Evolutionary conservation across 768 basidiomycete genomes (phyloP).

Genomic region (Boletus sp.): DNA sequence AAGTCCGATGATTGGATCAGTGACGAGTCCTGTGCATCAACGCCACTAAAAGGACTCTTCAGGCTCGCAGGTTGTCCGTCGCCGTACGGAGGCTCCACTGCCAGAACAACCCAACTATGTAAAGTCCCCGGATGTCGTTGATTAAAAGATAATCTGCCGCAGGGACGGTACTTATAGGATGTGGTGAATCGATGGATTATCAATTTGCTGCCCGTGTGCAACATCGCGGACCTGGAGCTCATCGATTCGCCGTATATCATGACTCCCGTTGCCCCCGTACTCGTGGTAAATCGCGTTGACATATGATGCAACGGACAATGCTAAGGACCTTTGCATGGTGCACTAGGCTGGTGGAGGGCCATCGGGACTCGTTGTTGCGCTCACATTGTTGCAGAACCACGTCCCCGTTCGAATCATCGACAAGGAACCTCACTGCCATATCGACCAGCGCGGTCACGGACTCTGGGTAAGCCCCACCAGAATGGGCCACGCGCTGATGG

Average conservation of each 20-base stretch:
- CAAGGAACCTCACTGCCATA: conserved; percentile 36
- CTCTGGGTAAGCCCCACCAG: conserved; percentile 33
- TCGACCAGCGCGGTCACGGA: conserved; percentile 40
- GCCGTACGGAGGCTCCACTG: too few species aligned
- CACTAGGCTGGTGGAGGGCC: conserved; percentile 30
- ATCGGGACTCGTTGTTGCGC: conserved; percentile 32
- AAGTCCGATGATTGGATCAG: too few species aligned
- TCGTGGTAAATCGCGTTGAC: conserved; percentile 14
- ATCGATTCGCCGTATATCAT: background rate
- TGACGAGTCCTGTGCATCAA: too few species aligned
- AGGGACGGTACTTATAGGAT: background rate
- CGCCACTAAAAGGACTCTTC: too few species aligned
- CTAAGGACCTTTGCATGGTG: background rate
- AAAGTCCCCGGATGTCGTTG: background rate
- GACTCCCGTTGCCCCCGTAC: conserved; percentile 16
- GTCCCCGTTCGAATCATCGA: conserved; percentile 53
- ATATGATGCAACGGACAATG: background rate
- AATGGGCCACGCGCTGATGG: background rate
- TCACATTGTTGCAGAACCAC: conserved; percentile 39
- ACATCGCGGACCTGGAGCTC: background rate
- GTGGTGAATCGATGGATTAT: background rate
- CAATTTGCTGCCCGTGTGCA: background rate
- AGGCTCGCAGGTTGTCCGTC: too few species aligned
- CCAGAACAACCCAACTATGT: background rate
- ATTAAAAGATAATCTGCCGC: background rate